Percentiles rank a stretch among this genome's conserved stretches.
These are phyloP conservation scores for Pythium dissimile DNA, from an alignment of 352 stramenopile genomes.

Conservation along the genomic window DNA sequence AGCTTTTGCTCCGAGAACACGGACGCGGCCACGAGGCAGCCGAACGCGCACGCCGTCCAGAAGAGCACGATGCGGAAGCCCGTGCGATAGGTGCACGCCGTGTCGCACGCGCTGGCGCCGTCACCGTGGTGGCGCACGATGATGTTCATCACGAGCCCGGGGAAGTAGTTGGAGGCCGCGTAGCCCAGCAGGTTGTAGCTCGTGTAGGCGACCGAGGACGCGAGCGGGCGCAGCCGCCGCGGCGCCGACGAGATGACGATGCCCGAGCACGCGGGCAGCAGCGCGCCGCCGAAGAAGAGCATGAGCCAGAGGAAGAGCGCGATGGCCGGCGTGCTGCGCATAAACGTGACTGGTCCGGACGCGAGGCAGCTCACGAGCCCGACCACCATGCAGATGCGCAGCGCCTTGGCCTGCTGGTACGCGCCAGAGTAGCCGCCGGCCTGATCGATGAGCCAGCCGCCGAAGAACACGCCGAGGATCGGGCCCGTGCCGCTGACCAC, in stretches of 20 bases:
- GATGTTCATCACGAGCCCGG: conserved; percentile 79
- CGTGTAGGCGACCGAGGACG: conserved; percentile 74
- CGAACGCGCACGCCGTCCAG: conserved; percentile 72
- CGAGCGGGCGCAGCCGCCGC: conserved; percentile 54
- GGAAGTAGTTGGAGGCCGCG: conserved; percentile 80
- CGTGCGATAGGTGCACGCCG: conserved; percentile 75
- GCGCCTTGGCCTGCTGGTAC: conserved; percentile 58
- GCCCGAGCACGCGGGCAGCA: conserved; percentile 77
- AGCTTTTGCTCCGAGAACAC: conserved; percentile 37
- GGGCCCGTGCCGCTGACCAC: conserved; percentile 72
- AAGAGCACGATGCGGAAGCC: conserved; percentile 81
- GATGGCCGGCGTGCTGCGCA: conserved; percentile 62
- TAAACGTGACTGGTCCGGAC: conserved; percentile 63
- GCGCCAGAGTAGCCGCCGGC: conserved; percentile 71
- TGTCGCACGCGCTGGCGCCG: conserved; percentile 40
- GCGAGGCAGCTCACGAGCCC: conserved; percentile 43
- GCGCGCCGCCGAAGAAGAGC: conserved; percentile 74
- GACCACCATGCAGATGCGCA: conserved; percentile 72
- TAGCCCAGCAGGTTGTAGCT: conserved; percentile 88
- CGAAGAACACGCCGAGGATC: conserved; percentile 85
- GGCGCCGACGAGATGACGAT: conserved; percentile 79
- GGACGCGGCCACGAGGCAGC: conserved; percentile 48
- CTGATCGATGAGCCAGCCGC: conserved; percentile 78
- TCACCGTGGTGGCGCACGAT: conserved; percentile 51
- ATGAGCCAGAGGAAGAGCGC: conserved; percentile 77